Base-by-base conservation (phyloP, 768 basidiomycete genomes). In the Termitomyces sp. region DNA sequence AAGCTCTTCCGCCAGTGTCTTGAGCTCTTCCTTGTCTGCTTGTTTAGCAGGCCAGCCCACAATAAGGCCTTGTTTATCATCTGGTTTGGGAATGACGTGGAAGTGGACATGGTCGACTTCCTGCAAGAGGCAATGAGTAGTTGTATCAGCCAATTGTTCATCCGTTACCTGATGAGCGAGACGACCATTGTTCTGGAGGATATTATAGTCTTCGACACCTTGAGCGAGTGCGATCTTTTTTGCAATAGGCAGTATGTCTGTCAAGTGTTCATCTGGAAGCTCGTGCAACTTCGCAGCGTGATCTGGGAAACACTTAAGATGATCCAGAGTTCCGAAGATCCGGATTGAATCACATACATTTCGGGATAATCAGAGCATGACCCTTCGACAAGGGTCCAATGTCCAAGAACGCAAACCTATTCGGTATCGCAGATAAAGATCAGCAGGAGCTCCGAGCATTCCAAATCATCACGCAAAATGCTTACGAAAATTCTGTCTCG, bases 11-110 rank as follows among this genome's bases (percentile, higher is more conserved):
- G 77, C 77, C 18, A 83, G 62, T 64, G 74, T 74, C 68, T 79
- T 74, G 52, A 94, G 70, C 36, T 89, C 87, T 6, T 86, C 88
- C 72, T 84, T 85, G n/a, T 78, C 69, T 28, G 79, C 63, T 46
- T 73, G 65, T 71, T 85, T 73, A 1, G 77, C 69, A 1, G 91
- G 91, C 96, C 96, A 98, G 18, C 82, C 84, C 55, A 98, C 74
- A 13, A 84, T 84, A 28, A 99, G 79, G 4, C 96, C 96, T 63
- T 89, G 85, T 5, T 80, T 67, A 46, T 85, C 81, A 5, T 74
- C 72, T 0, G 90, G 92, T 69, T 97, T 98, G 3, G 95, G 94
- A 60, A 98, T 95, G 63, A 98, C 79, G 66, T 98, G 94, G 74
- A 94, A 94, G 70, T 96, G 93, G 14, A 94, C 92, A 65, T 96